Evolutionary conservation across 805 yeast genomes (phyloP).

Genomic region (Spathaspora hagerdaliae): DNA sequence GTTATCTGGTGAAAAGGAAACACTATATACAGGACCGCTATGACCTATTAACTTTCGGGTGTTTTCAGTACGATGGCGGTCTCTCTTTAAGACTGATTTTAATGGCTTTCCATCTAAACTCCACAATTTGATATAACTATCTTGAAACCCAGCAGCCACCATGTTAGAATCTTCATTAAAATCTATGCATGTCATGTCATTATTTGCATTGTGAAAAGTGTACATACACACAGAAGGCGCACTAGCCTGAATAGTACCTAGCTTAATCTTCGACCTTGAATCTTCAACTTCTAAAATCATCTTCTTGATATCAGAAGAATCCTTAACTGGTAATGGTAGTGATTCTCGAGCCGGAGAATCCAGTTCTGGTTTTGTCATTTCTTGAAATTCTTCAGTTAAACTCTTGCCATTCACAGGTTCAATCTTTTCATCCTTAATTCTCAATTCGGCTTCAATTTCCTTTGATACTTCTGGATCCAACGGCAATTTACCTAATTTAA

Average conservation of each 20-base stretch:
- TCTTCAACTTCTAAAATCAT: conserved; percentile 80
- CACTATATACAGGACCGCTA: conserved; percentile 88
- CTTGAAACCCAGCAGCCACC: conserved; percentile 93
- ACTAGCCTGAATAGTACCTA: conserved; percentile 66
- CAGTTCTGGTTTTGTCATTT: conserved; percentile 46
- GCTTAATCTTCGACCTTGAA: conserved; percentile 65
- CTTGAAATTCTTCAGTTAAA: conserved; percentile 36
- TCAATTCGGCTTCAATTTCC: conserved; percentile 81
- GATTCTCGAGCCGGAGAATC: conserved; percentile 72
- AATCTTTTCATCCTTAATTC: conserved; percentile 62
- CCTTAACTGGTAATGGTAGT: conserved; percentile 82
- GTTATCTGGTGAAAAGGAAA: conserved; percentile 88
- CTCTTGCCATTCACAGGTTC: conserved; percentile 33
- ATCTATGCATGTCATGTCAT: conserved; percentile 78
- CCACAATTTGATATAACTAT: conserved; percentile 88
- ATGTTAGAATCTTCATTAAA: conserved; percentile 85
- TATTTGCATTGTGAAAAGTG: conserved; percentile 93
- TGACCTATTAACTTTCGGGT: conserved; percentile 78
- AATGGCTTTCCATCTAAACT: conserved; percentile 87
- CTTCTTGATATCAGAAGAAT: conserved; percentile 72
- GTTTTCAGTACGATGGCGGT: conserved; percentile 44
- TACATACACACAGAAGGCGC: conserved; percentile 97
- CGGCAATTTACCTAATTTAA: conserved; percentile 81
- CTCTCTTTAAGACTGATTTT: conserved; percentile 54
- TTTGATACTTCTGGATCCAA: conserved; percentile 78